Evolutionary conservation across 306 rosid species (phyloP).

Genomic region (Gynostemma pentaphyllum): DNA sequence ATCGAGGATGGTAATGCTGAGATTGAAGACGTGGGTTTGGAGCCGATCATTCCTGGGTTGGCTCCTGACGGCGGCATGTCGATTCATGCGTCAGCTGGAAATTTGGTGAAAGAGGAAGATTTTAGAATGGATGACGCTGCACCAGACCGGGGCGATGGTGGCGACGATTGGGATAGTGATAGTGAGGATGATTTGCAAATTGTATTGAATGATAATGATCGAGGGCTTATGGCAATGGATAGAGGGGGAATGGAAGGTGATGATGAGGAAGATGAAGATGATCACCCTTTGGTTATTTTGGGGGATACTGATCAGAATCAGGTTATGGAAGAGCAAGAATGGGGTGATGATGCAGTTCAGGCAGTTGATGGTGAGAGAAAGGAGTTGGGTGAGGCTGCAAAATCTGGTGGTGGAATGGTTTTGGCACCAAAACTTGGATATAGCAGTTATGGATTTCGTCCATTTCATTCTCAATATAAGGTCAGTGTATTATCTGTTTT

Average conservation of each 20-base stretch:
- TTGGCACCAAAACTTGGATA: slow-evolving; percentile 54
- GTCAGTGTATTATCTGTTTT: slow-evolving; percentile 57
- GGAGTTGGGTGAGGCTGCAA: slow-evolving; percentile 49
- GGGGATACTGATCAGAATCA: slow-evolving; percentile 51
- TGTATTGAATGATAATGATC: slow-evolving; percentile 71
- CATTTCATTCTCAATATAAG: slow-evolving; percentile 98
- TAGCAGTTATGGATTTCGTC: slow-evolving; percentile 77
- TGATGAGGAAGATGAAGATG: slow-evolving; percentile 62
- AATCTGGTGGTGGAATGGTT: slow-evolving; percentile 21
- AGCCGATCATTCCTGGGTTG: slow-evolving; percentile 73
- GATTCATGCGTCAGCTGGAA: slow-evolving; percentile 14
- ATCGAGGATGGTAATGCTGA: slow-evolving; percentile 53
- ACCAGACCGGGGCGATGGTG: slow-evolving; percentile 24
- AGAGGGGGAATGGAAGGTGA: slow-evolving; percentile 47
- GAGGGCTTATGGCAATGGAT: slow-evolving; percentile 53
- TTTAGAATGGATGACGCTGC: slow-evolving; percentile 17
- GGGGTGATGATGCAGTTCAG: slow-evolving; percentile 55
- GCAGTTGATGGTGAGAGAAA: slow-evolving; percentile 64
- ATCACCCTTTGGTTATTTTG: slow-evolving; percentile 55
- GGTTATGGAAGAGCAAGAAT: slow-evolving; percentile 61
- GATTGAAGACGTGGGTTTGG: slow-evolving; percentile 29
- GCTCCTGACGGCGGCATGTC: slow-evolving; percentile 13
- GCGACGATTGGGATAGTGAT: slow-evolving; percentile 90
- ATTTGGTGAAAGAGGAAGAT: slow-evolving; percentile 14
- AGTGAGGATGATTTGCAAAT: slow-evolving; percentile 96